These are phyloP conservation scores for Penicillium palitans DNA, from an alignment of 2,329 filamentous ascomycete species.

Conservation along the genomic window DNA sequence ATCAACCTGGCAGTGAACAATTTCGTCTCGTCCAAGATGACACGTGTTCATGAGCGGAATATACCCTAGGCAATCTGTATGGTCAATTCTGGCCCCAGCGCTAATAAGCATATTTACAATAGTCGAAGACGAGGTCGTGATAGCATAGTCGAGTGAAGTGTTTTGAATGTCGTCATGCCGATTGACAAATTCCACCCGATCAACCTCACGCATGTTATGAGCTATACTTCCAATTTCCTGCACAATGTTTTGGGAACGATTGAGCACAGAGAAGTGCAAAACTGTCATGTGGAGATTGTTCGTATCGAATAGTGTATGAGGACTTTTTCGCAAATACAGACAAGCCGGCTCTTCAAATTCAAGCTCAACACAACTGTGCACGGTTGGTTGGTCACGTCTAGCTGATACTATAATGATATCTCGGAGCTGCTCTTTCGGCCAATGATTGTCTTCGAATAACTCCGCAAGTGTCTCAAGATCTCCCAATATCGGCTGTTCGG, in stretches of 20 bases:
- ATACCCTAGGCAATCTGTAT: neutral
- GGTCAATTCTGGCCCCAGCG: neutral
- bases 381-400: neutral
- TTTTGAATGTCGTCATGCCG: neutral
- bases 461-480: neutral
- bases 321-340: neutral
- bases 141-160: neutral
- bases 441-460: neutral
- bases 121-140: neutral
- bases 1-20: slow-evolving; percentile 1
- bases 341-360: neutral
- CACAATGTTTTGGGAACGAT: neutral
- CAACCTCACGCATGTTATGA: neutral
- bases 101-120: neutral
- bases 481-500: neutral
- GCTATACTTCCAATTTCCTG: neutral
- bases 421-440: neutral
- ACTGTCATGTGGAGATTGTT: neutral
- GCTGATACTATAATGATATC: neutral
- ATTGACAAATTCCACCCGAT: neutral
- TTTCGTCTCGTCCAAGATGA: slow-evolving; percentile 1
- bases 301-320: neutral
- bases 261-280: neutral
- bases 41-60: neutral
- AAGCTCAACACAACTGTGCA: neutral